Conservation (phyloP, 176 grass and related monocot species). For the Triticum turgidum region DNA sequence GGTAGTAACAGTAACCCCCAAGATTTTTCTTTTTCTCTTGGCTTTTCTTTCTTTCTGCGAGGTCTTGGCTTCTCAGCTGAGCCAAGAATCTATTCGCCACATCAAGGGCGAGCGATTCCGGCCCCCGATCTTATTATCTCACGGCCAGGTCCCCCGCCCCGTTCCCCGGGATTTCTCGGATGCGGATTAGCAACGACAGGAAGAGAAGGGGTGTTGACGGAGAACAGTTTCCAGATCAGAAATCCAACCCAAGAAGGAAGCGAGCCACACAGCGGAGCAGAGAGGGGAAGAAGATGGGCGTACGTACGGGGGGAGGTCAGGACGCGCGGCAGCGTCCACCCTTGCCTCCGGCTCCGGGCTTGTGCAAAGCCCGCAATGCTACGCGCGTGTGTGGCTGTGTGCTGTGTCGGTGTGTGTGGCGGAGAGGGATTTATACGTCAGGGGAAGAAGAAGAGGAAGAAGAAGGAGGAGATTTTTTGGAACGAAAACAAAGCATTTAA, state of each 20-base stretch:
- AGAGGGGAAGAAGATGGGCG: background rate
- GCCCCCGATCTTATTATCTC: no score
- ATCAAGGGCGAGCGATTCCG: no score
- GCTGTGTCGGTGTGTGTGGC: background rate
- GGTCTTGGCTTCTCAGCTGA: no score
- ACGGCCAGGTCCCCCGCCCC: no score
- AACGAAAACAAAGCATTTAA: background rate
- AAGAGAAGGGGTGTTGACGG: background rate
- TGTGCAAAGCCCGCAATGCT: background rate
- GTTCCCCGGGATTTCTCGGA: no score
- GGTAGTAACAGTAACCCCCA: no score
- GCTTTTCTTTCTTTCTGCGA: background rate
- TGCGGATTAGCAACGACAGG: no score
- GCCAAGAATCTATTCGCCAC: no score
- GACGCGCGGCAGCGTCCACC: constrained; percentile 11
- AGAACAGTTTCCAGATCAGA: background rate
- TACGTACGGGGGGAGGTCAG: constrained; percentile 12
- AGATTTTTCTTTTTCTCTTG: background rate
- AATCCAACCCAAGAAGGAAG: background rate
- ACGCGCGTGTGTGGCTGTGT: background rate
- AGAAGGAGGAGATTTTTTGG: background rate
- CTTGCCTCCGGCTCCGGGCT: background rate
- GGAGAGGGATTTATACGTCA: background rate
- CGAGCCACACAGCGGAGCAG: background rate
- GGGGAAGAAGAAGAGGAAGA: background rate